Evolutionary conservation across 805 yeast genomes (phyloP), one percentile per base, ranked within the genome.

Genomic region (Candida coleopterorum): DNA sequence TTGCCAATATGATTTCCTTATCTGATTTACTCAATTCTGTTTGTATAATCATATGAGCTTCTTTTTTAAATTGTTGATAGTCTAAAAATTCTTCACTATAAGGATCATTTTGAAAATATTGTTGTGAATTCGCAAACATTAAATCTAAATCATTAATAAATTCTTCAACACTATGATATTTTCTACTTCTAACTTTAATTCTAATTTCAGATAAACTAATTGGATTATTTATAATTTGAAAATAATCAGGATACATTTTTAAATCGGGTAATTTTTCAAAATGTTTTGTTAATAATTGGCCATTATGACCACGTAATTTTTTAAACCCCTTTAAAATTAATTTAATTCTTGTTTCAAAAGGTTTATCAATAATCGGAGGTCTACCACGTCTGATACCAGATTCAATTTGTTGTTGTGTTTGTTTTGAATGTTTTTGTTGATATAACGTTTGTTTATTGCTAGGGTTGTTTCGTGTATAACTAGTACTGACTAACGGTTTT

Each of bases 281-380:
- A 45, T 75, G 74, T 12, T 68, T 53, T n/a, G 80, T 74, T 24
- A 73, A 64, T 17, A 71, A 63, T 31, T 68, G 70, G 9, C 70
- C 70, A 29, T 65, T 65, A 30, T 58, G 56, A 1, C 68, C 66
- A 30, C 76, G 73, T 41, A 83, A 80, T 52, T 85, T 85, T 52
- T 88, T 85, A 53, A 93, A 68, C 33, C 77, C 79, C 55, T 94
- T 78, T 68, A 93, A 63, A 25, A 93, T 80, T 46, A 86, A 79
- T 58, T 90, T 89, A 60, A 90, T 88, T 44, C 97, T 72, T 53
- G 87, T 87, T 60, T 93, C 97, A 58, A 83, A 89, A 5, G 95
- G 95, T 53, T 79, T 82, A 56, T 85, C 95, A 34, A 87, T 86
- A 39, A 86, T 82, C 2, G 96, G 95, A 4, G 96, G 96, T 49